Conservation (phyloP, 495 filamentous ascomycete species). For the Lophium mytilinum region DNA sequence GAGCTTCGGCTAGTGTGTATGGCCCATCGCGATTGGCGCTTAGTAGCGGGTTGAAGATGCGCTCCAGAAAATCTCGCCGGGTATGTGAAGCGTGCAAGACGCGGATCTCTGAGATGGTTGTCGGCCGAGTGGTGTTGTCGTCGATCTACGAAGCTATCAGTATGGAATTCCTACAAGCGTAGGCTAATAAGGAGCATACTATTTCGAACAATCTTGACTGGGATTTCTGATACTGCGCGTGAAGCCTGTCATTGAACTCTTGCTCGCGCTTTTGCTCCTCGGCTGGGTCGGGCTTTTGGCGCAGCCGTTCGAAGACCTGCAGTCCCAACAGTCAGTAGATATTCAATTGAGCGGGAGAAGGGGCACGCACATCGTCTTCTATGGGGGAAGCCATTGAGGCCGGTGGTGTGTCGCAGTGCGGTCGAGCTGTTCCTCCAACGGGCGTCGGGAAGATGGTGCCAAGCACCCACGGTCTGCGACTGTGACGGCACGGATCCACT, state of each 20-base stretch:
- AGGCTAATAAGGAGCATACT: conserved; percentile 27
- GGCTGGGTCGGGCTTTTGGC: conserved; percentile 52
- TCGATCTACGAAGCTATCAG: conserved; percentile 49
- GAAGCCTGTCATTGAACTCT: conserved; percentile 53
- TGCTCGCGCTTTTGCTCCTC: conserved; percentile 54
- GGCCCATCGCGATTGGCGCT: conserved; percentile 54
- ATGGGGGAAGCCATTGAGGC: conserved; percentile 44
- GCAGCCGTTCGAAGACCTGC: conserved; percentile 60
- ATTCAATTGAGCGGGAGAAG: neutral
- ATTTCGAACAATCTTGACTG: conserved; percentile 54
- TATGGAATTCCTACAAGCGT: neutral
- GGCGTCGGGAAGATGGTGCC: too few relatives aligned
- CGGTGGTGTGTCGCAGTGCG: neutral
- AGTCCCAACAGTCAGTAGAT: neutral
- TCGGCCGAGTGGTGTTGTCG: conserved; percentile 68
- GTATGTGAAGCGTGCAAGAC: conserved; percentile 73
- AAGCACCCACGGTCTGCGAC: too few relatives aligned
- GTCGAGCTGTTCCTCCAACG: too few relatives aligned
- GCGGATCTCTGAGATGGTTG: conserved; percentile 72
- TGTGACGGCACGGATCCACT: too few relatives aligned
- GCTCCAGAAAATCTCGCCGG: conserved; percentile 67
- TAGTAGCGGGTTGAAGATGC: conserved; percentile 68
- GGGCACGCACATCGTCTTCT: conserved; percentile 42
- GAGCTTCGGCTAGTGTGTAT: conserved; percentile 69
- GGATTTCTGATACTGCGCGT: conserved; percentile 57